Percentiles rank a stretch among this genome's conserved stretches.
phyloP scores from a whole-genome alignment of 2,329 filamentous ascomycete species.

The Phaeoacremonium minimum region DNA sequence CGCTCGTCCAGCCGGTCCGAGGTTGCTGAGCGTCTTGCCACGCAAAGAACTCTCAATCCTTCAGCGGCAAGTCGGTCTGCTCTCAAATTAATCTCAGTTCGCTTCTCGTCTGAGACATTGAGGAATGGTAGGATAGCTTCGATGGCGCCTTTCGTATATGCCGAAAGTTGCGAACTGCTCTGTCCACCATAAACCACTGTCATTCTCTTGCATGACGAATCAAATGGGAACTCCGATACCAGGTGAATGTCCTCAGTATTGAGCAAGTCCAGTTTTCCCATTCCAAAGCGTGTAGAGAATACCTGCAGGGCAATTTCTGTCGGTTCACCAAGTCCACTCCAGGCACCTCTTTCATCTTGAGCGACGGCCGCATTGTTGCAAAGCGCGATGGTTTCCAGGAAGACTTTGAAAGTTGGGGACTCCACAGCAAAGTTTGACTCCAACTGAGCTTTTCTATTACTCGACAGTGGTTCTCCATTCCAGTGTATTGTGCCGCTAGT shows the following conservation, averaged over 20 bases:
- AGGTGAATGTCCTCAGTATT: slow-evolving; percentile 36
- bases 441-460: slow-evolving; percentile 15
- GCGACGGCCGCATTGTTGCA: slow-evolving; percentile 56
- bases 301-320: slow-evolving; percentile 74
- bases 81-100: slow-evolving; percentile 39
- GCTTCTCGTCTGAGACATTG: slow-evolving; percentile 39
- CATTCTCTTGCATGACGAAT: slow-evolving; percentile 72
- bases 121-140: slow-evolving; percentile 53
- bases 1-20: slow-evolving; percentile 35
- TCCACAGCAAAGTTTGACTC: too few relatives aligned
- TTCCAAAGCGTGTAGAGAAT: slow-evolving; percentile 64
- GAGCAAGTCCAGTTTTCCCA: slow-evolving; percentile 36
- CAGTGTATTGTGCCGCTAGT: slow-evolving; percentile 47
- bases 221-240: slow-evolving; percentile 66
- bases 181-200: slow-evolving; percentile 57
- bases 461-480: slow-evolving; percentile 26
- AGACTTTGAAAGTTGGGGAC: slow-evolving; percentile 32
- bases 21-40: slow-evolving; percentile 41
- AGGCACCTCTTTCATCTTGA: slow-evolving; percentile 39
- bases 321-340: slow-evolving; percentile 61
- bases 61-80: slow-evolving; percentile 55
- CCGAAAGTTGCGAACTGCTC: slow-evolving; percentile 27
- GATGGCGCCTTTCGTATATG: slow-evolving; percentile 56
- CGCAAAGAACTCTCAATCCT: slow-evolving; percentile 65
- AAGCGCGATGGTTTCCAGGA: slow-evolving; percentile 52